A percentile compares a stretch with the other conserved stretches of the same genome.
Evolutionary conservation across 148 eudicot genomes (phyloP).

Genomic region (Chenopodium album): DNA sequence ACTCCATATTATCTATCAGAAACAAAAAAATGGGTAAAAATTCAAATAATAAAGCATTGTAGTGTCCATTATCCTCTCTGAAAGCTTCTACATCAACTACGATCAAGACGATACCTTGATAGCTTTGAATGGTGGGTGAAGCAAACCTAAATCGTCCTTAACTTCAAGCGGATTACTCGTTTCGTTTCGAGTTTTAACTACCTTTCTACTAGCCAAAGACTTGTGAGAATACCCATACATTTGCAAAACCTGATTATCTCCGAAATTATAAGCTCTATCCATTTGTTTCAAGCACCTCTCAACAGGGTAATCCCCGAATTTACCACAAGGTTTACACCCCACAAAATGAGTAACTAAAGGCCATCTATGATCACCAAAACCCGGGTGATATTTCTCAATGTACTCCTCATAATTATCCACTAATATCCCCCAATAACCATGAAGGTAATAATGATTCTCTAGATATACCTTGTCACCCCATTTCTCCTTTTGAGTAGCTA

Average conservation of each 20-base stretch:
- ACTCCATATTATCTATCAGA: neutral
- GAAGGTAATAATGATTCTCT: conserved; percentile 63
- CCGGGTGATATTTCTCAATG: conserved; percentile 60
- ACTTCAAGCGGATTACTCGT: conserved; percentile 49
- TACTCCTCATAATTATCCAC: conserved; percentile 67
- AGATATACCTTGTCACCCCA: conserved; percentile 76
- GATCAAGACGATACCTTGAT: conserved; percentile 39
- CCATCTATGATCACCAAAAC: conserved; percentile 78
- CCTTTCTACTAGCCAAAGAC: conserved; percentile 53
- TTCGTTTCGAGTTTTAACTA: conserved; percentile 55
- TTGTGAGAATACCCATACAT: conserved; percentile 69
- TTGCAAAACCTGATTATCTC: conserved; percentile 69
- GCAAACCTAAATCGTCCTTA: conserved; percentile 59
- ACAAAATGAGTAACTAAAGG: conserved; percentile 82
- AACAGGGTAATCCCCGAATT: conserved; percentile 61
- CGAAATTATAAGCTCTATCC: conserved; percentile 78
- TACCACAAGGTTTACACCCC: conserved; percentile 78
- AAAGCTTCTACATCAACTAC: neutral
- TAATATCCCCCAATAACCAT: conserved; percentile 78
- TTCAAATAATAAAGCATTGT: neutral
- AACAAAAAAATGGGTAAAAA: neutral
- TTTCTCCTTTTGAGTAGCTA: conserved; percentile 54
- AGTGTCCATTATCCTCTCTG: neutral
- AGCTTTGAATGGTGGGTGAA: conserved; percentile 57
- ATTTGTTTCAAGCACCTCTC: conserved; percentile 78